These are phyloP conservation scores for Diospyros lotus DNA, from an alignment of 148 eudicot genomes.

Conservation along the genomic window DNA sequence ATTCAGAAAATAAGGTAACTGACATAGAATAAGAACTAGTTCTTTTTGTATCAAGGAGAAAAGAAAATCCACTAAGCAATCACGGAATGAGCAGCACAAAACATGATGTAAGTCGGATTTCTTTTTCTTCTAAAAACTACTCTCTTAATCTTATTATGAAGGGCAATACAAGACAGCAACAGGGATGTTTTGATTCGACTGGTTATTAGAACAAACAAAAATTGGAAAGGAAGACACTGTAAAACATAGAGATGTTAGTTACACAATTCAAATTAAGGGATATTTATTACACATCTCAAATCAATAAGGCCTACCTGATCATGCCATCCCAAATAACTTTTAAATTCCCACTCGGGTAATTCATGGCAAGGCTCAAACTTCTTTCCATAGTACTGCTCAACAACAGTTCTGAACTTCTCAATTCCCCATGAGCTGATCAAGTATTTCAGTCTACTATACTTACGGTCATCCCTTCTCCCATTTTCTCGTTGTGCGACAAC, in stretches of 20 bases:
- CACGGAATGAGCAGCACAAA: neutral
- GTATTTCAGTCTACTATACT: conserved; percentile 92
- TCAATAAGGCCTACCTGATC: conserved; percentile 60
- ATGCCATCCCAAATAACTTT: conserved; percentile 96
- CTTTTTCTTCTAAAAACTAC: neutral
- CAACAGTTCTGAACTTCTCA: conserved; percentile 86
- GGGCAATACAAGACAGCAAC: neutral
- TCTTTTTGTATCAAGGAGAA: neutral
- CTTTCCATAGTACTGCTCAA: conserved; percentile 89
- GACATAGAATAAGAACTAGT: neutral
- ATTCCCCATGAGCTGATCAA: conserved; percentile 97
- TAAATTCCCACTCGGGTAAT: conserved; percentile 95
- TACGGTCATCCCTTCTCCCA: conserved; percentile 87
- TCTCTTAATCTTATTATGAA: neutral
- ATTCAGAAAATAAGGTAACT: neutral
- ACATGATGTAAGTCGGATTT: neutral
- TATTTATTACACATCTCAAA: neutral
- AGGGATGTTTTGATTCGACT: neutral
- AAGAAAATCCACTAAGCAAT: neutral
- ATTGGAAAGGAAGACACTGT: neutral
- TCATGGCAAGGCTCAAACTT: conserved; percentile 79
- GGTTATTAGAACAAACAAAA: neutral
- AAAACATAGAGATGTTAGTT: neutral
- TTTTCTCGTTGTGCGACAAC: conserved; percentile 94
- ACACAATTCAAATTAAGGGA: neutral